Evolutionary conservation across 345 rosid species (phyloP).

Genomic region (Rhodamnia rubescens): DNA sequence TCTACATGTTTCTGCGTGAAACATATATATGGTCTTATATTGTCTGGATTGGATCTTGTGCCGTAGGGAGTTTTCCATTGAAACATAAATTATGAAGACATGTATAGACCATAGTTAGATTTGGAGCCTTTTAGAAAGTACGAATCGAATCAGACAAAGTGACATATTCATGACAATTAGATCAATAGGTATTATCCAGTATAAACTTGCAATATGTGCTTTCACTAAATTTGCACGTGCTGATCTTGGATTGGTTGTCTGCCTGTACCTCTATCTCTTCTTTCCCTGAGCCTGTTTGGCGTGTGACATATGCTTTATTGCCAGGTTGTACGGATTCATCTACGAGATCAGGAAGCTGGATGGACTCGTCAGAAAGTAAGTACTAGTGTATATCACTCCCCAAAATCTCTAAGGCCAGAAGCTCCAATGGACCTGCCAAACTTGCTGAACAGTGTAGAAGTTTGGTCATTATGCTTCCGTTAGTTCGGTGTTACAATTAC

Average conservation of each 20-base stretch:
- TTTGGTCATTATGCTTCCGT: background rate
- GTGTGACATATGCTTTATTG: background rate
- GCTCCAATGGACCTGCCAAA: background rate
- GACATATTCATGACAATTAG: background rate
- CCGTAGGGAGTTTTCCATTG: background rate
- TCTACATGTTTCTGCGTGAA: background rate
- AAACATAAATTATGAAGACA: background rate
- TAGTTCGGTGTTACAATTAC: background rate
- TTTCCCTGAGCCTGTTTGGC: background rate
- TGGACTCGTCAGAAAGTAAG: slow-evolving; percentile 71
- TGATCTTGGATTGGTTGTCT: background rate
- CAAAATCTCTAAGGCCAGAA: background rate
- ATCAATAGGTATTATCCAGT: background rate
- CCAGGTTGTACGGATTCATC: slow-evolving; percentile 48
- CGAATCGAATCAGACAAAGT: background rate
- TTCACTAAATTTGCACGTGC: background rate
- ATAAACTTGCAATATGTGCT: background rate
- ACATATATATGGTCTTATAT: background rate
- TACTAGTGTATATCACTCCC: background rate
- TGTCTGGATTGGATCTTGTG: background rate
- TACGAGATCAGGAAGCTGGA: slow-evolving; percentile 36
- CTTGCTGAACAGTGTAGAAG: background rate
- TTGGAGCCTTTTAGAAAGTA: background rate
- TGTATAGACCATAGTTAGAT: background rate
- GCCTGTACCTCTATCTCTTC: background rate